Conservation (phyloP, 2,329 filamentous ascomycete genomes). For the Talaromyces sp. region DNA sequence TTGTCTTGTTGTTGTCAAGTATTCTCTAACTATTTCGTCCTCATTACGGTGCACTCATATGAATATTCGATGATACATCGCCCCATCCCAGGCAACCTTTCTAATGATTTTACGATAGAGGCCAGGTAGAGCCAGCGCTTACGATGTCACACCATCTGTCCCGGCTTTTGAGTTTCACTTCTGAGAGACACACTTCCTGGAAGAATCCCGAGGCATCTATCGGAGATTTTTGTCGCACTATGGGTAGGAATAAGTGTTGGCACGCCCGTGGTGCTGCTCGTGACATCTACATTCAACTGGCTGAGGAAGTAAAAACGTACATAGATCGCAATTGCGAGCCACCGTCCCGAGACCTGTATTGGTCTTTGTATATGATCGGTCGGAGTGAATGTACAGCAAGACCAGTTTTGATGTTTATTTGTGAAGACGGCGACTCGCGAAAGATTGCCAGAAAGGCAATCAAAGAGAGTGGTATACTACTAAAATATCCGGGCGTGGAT, state of each 20-base stretch:
- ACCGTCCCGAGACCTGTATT: neutral
- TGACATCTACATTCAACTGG: neutral
- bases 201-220: neutral
- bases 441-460: neutral
- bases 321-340: neutral
- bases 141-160: no score
- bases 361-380: neutral
- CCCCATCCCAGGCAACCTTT: neutral
- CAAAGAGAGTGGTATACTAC: neutral
- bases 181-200: neutral
- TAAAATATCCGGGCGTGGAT: neutral
- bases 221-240: neutral
- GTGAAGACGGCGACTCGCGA: neutral
- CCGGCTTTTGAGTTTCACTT: no score
- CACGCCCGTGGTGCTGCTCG: neutral
- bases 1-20: neutral
- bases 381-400: neutral
- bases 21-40: neutral
- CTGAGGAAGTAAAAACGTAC: neutral
- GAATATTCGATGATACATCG: no score
- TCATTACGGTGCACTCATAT: no score
- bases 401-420: neutral
- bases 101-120: neutral
- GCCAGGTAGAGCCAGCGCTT: no score
- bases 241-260: neutral